Conservation (phyloP, 352 stramenopile genomes). For the Globisporangium cylindrosporum region DNA sequence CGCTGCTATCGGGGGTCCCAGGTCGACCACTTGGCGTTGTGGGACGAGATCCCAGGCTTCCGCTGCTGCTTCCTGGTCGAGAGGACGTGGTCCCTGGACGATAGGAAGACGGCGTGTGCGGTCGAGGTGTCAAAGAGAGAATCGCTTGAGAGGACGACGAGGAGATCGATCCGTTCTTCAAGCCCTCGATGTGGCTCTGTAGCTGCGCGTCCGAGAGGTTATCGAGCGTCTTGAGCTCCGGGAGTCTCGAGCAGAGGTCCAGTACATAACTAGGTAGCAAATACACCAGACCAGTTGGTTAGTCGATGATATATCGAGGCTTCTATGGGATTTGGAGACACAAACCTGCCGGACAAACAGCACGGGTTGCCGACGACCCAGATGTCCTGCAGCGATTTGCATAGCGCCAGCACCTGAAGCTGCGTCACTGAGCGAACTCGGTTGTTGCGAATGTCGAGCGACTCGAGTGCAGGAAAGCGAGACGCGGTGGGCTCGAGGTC, state of each 20-base stretch:
- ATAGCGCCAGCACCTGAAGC: conserved; percentile 24
- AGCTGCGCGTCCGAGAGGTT: conserved; percentile 47
- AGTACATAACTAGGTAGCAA: conserved; percentile 48
- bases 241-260: conserved; percentile 38
- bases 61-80: conserved; percentile 31
- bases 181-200: conserved; percentile 36
- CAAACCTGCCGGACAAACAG: conserved; percentile 46
- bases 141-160: conserved; percentile 24
- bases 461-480: conserved; percentile 54
- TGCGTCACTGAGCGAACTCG: conserved; percentile 24
- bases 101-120: conserved; percentile 32
- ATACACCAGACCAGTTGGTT: background rate
- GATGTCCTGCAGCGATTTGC: conserved; percentile 44
- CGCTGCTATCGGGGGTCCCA: conserved; percentile 26
- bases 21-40: conserved; percentile 33
- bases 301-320: background rate
- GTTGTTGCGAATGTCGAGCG: conserved; percentile 73
- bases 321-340: background rate
- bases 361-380: conserved; percentile 72
- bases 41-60: conserved; percentile 12
- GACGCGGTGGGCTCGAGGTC: conserved; percentile 30
- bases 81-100: conserved; percentile 25
- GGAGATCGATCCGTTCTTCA: conserved; percentile 38
- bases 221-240: conserved; percentile 64
- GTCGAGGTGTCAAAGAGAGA: conserved; percentile 26